Base-by-base conservation (phyloP, 805 yeast species). In the Schwanniomyces occidentalis region DNA sequence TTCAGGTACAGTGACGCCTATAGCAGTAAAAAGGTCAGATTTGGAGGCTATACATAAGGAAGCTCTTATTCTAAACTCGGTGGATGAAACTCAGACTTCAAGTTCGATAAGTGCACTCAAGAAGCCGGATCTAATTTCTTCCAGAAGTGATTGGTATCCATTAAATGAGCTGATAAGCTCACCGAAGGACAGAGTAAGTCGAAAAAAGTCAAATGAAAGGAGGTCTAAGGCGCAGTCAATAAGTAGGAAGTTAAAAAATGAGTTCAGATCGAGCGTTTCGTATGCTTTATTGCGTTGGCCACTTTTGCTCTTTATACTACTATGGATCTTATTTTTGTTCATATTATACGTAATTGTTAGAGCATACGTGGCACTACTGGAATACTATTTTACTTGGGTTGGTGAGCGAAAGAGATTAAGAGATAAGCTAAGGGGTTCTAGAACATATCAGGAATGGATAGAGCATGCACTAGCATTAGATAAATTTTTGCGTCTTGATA, bases 251-350 rank as follows among this genome's bases (percentile, higher is more conserved):
- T 41, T 50, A 27, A 47, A 57, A 20, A 62, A 67, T 40, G 73
- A 68, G 41, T 67, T 65, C 44, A 52, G 72, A 9, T 51, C 60
- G 15, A 56, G 61, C 35, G 44, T 56, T 3, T 46, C 62, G 8
- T 68, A 61, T 41, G 46, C 52, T 4, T 24, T 84, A 1, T 61
- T 85, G 17, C 59, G 93, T 27, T 84, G 83, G 75, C 95, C 93
- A 0, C 55, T 82, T 3, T 60, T 85, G 35, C 30, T 74, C 0
- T 57, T 75, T 12, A 74, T 80, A 1, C 44, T 73, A 2, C 20
- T 61, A 10, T 85, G 90, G 88, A 63, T 82, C 1, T 23, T 51
- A 0, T 38, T 79, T 3, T 59, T 85, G 8, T 67, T 78, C 16
- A 16, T 67, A 0, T 29, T 73, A 0, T 85, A 85, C 52, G 54